phyloP scores from a whole-genome alignment of 2,329 filamentous ascomycete genomes.

The Paraconiothyrium brasiliense region DNA sequence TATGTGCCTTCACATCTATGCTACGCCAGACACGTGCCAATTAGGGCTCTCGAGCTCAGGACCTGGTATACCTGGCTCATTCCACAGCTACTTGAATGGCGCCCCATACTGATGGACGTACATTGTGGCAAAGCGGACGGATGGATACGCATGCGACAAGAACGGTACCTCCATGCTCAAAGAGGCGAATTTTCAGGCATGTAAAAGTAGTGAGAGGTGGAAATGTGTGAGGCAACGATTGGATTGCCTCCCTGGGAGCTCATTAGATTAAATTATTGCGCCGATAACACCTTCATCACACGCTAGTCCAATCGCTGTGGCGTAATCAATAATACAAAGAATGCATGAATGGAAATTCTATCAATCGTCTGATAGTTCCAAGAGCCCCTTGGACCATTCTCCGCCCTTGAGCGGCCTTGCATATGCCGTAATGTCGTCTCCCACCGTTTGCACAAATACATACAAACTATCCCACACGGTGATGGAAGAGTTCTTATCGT shows the following conservation, averaged over 20 bases:
- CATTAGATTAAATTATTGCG: slow-evolving; percentile 9
- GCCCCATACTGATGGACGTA: too few species aligned
- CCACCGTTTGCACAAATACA: slow-evolving; percentile 44
- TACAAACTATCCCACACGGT: slow-evolving; percentile 39
- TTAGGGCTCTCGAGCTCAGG: too few species aligned
- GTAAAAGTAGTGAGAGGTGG: neutral
- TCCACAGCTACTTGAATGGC: too few species aligned
- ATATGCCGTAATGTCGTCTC: slow-evolving; percentile 43
- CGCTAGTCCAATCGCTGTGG: neutral
- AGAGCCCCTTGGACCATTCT: slow-evolving; percentile 39
- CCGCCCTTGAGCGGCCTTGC: slow-evolving; percentile 35
- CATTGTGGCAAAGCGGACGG: too few species aligned
- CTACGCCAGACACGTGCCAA: too few species aligned
- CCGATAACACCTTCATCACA: slow-evolving; percentile 5
- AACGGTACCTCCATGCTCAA: too few species aligned
- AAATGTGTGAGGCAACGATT: neutral
- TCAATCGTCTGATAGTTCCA: slow-evolving; percentile 36
- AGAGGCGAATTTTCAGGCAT: too few species aligned
- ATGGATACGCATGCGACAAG: too few species aligned
- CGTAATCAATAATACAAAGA: neutral
- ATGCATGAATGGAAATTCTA: neutral
- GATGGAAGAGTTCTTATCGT: slow-evolving; percentile 28
- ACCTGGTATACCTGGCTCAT: too few species aligned
- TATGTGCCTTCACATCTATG: too few species aligned
- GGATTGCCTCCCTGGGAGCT: neutral